Conservation (phyloP, 1,284 basidiomycete species). For the Apiotrichum siamense region DNA sequence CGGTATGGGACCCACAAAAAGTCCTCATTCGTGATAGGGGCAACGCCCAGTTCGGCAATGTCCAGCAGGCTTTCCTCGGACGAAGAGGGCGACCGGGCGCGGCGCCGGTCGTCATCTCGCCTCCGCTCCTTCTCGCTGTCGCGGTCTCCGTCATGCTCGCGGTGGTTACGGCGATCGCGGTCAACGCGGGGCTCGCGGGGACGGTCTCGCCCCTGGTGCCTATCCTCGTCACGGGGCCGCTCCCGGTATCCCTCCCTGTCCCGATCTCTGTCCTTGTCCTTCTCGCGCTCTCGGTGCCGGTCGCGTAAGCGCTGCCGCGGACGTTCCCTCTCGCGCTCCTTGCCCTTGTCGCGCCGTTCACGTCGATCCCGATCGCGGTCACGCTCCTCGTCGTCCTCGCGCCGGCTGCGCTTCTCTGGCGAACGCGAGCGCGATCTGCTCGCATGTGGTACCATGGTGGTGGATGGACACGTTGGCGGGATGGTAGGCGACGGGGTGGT, state of each 20-base stretch:
- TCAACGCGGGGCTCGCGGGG: not conserved
- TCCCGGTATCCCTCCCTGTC: not conserved
- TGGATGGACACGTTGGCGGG: no score
- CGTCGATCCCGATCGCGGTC: slow-evolving; percentile 4
- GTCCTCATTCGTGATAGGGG: slow-evolving; percentile 38
- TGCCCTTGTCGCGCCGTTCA: not conserved
- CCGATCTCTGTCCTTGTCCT: not conserved
- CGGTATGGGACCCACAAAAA: slow-evolving; percentile 37
- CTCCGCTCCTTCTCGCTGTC: not conserved
- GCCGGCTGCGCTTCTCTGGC: not conserved
- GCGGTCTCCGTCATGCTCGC: not conserved
- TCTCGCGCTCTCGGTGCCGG: slow-evolving; percentile 5
- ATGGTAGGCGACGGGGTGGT: no score
- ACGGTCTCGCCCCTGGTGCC: not conserved
- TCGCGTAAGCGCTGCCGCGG: not conserved
- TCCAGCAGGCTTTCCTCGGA: slow-evolving; percentile 33
- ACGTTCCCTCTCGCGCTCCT: not conserved
- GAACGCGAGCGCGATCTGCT: not conserved
- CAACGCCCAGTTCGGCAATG: slow-evolving; percentile 34
- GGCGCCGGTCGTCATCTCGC: not conserved
- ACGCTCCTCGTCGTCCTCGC: not conserved
- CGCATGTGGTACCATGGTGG: no score
- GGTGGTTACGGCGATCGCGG: not conserved
- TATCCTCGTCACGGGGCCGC: not conserved
- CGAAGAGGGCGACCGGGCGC: slow-evolving; percentile 7